Conservation (phyloP, 768 basidiomycete species). For the Porphyrellus cyaneotinctus region DNA sequence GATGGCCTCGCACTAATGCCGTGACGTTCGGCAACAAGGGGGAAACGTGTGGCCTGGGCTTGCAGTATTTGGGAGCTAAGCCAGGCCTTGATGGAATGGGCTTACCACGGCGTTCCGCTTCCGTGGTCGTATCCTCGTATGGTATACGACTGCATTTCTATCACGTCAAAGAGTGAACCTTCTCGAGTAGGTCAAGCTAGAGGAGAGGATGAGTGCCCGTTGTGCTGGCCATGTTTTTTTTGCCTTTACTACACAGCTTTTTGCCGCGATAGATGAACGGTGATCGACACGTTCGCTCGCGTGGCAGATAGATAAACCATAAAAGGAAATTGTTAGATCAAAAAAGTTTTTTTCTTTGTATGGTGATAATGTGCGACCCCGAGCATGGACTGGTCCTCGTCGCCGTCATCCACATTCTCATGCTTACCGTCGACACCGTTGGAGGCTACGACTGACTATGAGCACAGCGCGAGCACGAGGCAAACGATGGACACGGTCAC, state of each 20-base stretch:
- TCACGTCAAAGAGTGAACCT: background rate
- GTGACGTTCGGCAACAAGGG: conserved; percentile 21
- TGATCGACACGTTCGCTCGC: conserved; percentile 14
- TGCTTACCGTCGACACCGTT: background rate
- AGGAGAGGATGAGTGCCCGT: background rate
- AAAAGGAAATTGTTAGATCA: conserved; percentile 10
- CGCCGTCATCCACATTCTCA: background rate
- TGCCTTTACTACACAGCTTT: conserved; percentile 15
- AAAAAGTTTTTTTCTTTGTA: conserved; percentile 23
- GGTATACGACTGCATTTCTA: background rate
- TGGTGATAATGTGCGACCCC: conserved; percentile 17
- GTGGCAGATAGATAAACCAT: conserved; percentile 19
- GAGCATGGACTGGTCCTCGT: conserved; percentile 17
- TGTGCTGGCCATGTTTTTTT: background rate
- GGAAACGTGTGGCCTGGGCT: conserved; percentile 15
- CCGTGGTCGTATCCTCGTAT: conserved; percentile 16
- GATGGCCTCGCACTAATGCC: conserved; percentile 57
- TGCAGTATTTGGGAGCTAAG: conserved; percentile 28
- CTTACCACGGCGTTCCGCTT: conserved; percentile 27
- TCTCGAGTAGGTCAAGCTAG: background rate
- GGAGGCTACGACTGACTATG: background rate
- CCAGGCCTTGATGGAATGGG: conserved; percentile 6
- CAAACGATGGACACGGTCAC: conserved; percentile 1
- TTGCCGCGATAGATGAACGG: conserved; percentile 6
- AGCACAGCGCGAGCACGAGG: background rate